phyloP scores from a whole-genome alignment of 352 stramenopile species.

The Phytophthora hybrid region DNA sequence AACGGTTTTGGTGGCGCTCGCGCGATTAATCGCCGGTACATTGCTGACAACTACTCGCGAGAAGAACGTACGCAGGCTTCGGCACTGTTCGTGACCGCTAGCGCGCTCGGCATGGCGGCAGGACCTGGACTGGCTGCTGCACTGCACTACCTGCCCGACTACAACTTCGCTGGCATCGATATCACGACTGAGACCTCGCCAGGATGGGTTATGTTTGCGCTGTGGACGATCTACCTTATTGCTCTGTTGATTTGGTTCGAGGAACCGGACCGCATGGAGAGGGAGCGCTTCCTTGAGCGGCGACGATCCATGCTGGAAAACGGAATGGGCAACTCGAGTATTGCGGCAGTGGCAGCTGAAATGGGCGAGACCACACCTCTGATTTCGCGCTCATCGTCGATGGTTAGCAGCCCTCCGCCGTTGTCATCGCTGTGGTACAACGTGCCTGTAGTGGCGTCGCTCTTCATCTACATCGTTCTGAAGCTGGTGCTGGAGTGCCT shows the following conservation, averaged over 20 bases:
- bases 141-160: conserved; percentile 81
- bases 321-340: conserved; percentile 40
- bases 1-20: conserved; percentile 94
- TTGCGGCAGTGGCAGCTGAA: conserved; percentile 18
- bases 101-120: conserved; percentile 92
- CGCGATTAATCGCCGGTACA: conserved; percentile 93
- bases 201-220: conserved; percentile 91
- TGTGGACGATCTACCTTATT: conserved; percentile 76
- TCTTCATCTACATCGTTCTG: conserved; percentile 92
- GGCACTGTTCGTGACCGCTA: conserved; percentile 93
- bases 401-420: conserved; percentile 26
- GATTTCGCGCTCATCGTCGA: conserved; percentile 33
- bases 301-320: conserved; percentile 59
- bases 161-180: conserved; percentile 58
- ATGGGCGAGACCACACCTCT: conserved; percentile 55
- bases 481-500: conserved; percentile 93
- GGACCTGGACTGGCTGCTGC: conserved; percentile 82
- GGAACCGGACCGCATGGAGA: conserved; percentile 67
- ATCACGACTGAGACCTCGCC: conserved; percentile 91
- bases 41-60: conserved; percentile 89
- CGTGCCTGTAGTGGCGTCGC: conserved; percentile 76
- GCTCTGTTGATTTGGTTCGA: conserved; percentile 66
- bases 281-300: conserved; percentile 55
- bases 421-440: conserved; percentile 79
- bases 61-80: conserved; percentile 93